Evolutionary conservation across 2,329 filamentous ascomycete genomes (phyloP), one percentile per base, ranked within the genome.

Genomic region (Capronia coronata): DNA sequence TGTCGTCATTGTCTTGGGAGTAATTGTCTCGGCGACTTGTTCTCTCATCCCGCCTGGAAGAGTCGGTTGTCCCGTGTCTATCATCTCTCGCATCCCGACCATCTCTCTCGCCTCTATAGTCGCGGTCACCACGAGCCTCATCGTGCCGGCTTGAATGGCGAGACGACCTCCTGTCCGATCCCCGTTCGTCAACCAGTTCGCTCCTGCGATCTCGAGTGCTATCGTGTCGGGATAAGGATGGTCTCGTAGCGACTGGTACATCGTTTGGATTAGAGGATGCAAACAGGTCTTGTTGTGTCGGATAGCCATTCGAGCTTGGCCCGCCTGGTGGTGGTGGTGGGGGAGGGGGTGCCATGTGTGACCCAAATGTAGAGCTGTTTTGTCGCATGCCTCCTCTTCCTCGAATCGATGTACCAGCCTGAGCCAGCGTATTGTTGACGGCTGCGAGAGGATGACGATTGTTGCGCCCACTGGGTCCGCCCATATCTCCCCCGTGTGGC

Each of bases 391-490:
- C 62, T 14, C 68, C 29, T 52, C 70, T 63, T 35, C 70, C 69
- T 19, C 71, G 67, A 41, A 67, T 67, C 21, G 64, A 59, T 3
- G 68, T 64, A 9, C 67, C 61, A 21, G 60, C 67, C 56, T 74
- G 71, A 46, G 74, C 70, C 29, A 75, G 67, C 60, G 73, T 68
- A 47, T 65, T 72, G 55, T 73, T 73, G 46, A 75, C 63, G 1
- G 67, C 68, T 11, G 68, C 66, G 52, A 75, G 71, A 2, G 53
- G 52, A 47, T 59, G 51, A 10, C 72, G 68, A 52, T 73, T 73
- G 52, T 73, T 71, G 25, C 71, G 63, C 23, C 71, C 65, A 32
- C 64, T 64, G 43, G 69, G 66, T 13, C 46, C 39, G 13, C 46
- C 52, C 43, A 70, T 66, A 41, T 66, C 67, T 22, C 62, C 56